A percentile compares a stretch with the other conserved stretches of the same genome.
Conservation (phyloP, 176 grass and related monocot species). For the Cymbopogon citratus region DNA sequence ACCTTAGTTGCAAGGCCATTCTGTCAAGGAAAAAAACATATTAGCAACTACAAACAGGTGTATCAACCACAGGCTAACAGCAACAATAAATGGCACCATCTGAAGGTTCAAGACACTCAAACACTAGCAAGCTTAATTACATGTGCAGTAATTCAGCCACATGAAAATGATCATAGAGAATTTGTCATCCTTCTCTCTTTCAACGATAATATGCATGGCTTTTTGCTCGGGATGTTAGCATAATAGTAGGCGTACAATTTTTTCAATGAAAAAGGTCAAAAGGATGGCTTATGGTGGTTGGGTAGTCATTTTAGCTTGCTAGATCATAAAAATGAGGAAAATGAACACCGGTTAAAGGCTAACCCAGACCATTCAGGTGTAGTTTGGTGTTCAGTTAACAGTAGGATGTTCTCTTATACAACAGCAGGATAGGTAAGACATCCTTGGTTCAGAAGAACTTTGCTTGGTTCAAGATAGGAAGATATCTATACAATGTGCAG, state of each 20-base stretch:
- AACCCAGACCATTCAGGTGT: not conserved
- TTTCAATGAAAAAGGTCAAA: not conserved
- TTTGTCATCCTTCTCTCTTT: not conserved
- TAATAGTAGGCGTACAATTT: not conserved
- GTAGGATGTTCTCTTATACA: not conserved
- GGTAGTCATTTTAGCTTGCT: not conserved
- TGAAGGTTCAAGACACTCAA: not conserved
- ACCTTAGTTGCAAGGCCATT: conserved; percentile 95
- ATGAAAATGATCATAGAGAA: not conserved
- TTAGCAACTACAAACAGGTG: not conserved
- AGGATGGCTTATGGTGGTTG: not conserved
- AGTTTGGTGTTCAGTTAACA: not conserved
- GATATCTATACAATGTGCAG: not conserved
- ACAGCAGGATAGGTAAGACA: not conserved
- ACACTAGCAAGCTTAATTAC: not conserved
- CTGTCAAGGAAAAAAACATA: conserved; percentile 26
- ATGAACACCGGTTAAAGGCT: not conserved
- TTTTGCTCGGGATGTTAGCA: not conserved
- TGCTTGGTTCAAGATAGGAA: not conserved
- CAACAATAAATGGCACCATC: not conserved
- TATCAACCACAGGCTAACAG: not conserved
- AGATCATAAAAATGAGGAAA: not conserved
- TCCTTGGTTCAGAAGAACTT: not conserved
- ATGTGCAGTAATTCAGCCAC: not conserved
- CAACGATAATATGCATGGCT: not conserved